Base-by-base conservation (phyloP, 331 rosid species). In the Cydonia oblonga region DNA sequence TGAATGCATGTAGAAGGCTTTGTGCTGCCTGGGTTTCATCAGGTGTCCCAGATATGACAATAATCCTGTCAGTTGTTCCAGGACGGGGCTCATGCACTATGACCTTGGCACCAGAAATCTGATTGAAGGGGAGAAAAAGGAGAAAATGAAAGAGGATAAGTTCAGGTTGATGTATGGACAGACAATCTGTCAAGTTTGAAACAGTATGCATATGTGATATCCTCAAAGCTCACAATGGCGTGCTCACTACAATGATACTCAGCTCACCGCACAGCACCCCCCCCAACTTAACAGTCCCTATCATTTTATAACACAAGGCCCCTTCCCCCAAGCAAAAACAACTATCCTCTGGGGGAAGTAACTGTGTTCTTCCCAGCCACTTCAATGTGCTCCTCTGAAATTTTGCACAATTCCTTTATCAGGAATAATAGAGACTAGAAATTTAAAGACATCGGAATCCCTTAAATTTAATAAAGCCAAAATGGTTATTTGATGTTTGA, bases 11-110 rank as follows among this genome's bases (percentile, higher is more conserved):
- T 42, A 95, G 92, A 69, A 95, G 96, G 81, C 96, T 88, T 81
- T 95, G 97, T 3, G 99, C 99, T 29, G 99, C 96, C 79, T 95
- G 96, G 44, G 97, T 95, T 86, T 95, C 97, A 9, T 95, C 97
- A 0, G 99, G 99, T 29, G 96, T 83, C 66, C 99, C 99, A 9
- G 99, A 95, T 73, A 95, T 87, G 71, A 95, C 87, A 64, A 95
- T 80, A 60, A 78, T 85, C 78, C 96, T 84, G 40, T 89, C 93
- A 6, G 85, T 80, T 49, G 88, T 78, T 83, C 96, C 90, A n/a
- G 89, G 88, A 76, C 71, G 96, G 58, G 92, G 89, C 74, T 91
- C 88, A 65, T 87, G 96, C 57, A 95, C 77, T 18, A 79, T 83
- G 49, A 95, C 99, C 82, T 84, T 85, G 40, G 99, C 99, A 68